Evolutionary conservation across 2,329 filamentous ascomycete species (phyloP).

Genomic region (Colletotrichum sp.): DNA sequence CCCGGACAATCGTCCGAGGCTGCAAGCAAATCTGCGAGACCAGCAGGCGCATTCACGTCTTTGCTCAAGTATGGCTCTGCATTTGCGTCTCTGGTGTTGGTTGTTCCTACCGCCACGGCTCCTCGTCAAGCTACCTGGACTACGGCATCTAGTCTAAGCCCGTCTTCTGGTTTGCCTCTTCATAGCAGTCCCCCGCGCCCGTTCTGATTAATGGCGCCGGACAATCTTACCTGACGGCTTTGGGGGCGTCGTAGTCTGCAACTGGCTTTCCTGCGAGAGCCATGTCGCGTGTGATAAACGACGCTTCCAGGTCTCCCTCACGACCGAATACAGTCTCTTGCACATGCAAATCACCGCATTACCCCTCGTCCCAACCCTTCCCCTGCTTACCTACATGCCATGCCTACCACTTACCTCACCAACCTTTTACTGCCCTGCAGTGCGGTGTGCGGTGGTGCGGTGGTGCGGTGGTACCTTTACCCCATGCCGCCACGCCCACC

Average conservation of each 20-base stretch:
- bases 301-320: neutral
- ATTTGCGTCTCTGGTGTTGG: neutral
- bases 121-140: neutral
- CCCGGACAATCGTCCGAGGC: conserved; percentile 12
- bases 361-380: conserved; percentile 13
- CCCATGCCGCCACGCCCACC: neutral
- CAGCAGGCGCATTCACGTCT: neutral
- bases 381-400: neutral
- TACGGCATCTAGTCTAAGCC: neutral
- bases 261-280: neutral
- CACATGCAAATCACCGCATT: conserved; percentile 15
- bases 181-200: neutral
- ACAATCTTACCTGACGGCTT: neutral
- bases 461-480: neutral
- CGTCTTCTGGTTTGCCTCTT: neutral
- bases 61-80: neutral
- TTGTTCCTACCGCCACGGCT: neutral
- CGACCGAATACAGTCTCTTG: conserved; percentile 3
- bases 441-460: neutral
- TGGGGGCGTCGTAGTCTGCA: neutral
- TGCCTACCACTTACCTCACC: neutral
- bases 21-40: conserved; percentile 4
- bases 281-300: conserved; percentile 1
- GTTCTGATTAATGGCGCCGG: neutral
- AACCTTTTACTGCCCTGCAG: neutral